Evolutionary conservation across 2,329 filamentous ascomycete species (phyloP), one percentile per base, ranked within the genome.

Genomic region (Parafenestella ontariensis): DNA sequence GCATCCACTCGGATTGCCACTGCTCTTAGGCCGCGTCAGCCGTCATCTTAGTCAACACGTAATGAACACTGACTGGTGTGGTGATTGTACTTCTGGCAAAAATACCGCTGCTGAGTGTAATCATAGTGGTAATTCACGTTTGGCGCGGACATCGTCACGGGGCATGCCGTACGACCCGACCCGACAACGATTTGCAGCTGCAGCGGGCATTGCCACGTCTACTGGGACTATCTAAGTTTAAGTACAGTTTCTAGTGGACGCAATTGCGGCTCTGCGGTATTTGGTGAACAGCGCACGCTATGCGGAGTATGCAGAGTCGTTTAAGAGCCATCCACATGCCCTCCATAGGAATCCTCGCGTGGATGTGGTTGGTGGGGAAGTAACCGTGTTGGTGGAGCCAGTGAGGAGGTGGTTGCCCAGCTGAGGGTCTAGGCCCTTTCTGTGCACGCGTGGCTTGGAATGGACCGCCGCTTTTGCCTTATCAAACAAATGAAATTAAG

Each of bases 261-360:
- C 18, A n/a, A 44, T 7, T 44, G 42, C 42, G 42, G 42, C 42
- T 44, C 42, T 44, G 42, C 42, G 28, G 7, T 43, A 13, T 44
- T n/a, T 18, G 3, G 11, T 3, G 24, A n/a, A 15, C 24, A 44
- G 42, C 42, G 24, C 42, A 44, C 31, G 13, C 26, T 5, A 21
- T 44, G 42, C 26, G 18, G 24, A 17, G 20, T 33, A 33, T 44
- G 42, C 42, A 44, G 42, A 5, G 9, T 44, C 42, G 42, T 44
- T 20, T 44, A 44, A 20, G 17, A n/a, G 6, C 18, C 13, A 24
- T 44, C 18, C 42, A 44, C 42, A 44, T 44, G 42, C 42, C 28
- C 24, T 9, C 4, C 24, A 26, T 26, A 26, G 24, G 5, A 9
- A 5, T 26, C 24, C 15, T 7, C 6, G 31, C 26, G 42, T 33